These are phyloP conservation scores for Neonectria hederae DNA, from an alignment of 2,329 filamentous ascomycete species.

Conservation along the genomic window DNA sequence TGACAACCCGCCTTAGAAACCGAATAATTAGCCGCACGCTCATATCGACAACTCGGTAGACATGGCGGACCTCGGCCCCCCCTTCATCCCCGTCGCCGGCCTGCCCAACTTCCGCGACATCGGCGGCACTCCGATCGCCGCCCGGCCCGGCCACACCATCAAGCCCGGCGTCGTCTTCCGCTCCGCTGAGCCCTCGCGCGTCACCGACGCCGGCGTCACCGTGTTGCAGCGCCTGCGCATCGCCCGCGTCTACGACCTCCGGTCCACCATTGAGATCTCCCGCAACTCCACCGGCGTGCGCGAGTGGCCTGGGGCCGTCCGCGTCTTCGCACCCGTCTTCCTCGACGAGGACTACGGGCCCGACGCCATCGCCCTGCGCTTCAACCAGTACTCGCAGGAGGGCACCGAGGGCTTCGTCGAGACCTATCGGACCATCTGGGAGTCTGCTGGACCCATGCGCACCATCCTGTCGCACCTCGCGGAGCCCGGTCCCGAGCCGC, in stretches of 20 bases:
- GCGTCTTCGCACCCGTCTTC: constrained; percentile 72
- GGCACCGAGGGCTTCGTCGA: constrained; percentile 67
- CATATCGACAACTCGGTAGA: neutral
- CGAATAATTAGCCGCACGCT: neutral
- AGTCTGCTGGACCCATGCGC: constrained; percentile 61
- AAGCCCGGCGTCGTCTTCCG: constrained; percentile 70
- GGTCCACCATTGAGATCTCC: constrained; percentile 69
- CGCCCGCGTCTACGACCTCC: constrained; percentile 73
- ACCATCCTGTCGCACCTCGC: constrained; percentile 66
- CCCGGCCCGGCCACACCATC: constrained; percentile 65
- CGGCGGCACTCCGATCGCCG: constrained; percentile 60
- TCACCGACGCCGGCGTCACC: constrained; percentile 63
- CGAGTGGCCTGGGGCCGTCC: constrained; percentile 54
- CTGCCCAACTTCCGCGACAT: constrained; percentile 76
- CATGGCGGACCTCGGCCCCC: constrained; percentile 48
- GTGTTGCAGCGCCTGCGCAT: constrained; percentile 67
- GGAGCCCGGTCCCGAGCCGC: constrained; percentile 52
- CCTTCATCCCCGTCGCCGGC: constrained; percentile 63
- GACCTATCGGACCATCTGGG: constrained; percentile 71
- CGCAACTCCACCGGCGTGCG: constrained; percentile 47
- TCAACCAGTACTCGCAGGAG: constrained; percentile 66
- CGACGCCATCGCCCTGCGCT: constrained; percentile 69
- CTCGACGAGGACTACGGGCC: constrained; percentile 67
- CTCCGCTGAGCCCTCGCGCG: constrained; percentile 70
- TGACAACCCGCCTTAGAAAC: neutral